Evolutionary conservation across 2,329 filamentous ascomycete species (phyloP).

Genomic region (Phialophora chinensis): DNA sequence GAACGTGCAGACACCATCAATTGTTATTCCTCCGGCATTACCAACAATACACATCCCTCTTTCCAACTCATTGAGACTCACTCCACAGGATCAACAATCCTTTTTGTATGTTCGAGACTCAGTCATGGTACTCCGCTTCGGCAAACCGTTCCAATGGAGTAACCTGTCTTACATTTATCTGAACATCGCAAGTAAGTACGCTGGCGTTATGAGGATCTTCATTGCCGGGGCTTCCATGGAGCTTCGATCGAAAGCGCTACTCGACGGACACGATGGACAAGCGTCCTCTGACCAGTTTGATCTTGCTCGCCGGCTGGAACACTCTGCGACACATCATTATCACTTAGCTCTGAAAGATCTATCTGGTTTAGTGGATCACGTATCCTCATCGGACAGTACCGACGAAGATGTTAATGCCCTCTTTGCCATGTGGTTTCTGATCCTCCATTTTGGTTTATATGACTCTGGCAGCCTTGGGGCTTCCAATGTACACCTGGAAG

Average conservation of each 20-base stretch:
- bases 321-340: slow-evolving; percentile 42
- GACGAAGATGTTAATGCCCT: slow-evolving; percentile 45
- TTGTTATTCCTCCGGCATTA: slow-evolving; percentile 15
- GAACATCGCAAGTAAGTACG: slow-evolving; percentile 45
- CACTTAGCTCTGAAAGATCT: slow-evolving; percentile 46
- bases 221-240: slow-evolving; percentile 47
- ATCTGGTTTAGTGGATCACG: slow-evolving; percentile 42
- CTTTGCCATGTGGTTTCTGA: slow-evolving; percentile 47
- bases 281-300: slow-evolving; percentile 41
- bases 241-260: slow-evolving; percentile 45
- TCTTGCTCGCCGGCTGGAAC: slow-evolving; percentile 30
- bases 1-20: neutral
- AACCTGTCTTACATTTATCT: slow-evolving; percentile 47
- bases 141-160: slow-evolving; percentile 49
- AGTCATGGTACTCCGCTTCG: slow-evolving; percentile 45
- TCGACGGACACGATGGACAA: slow-evolving; percentile 40
- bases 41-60: slow-evolving; percentile 39
- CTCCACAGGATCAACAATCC: slow-evolving; percentile 45
- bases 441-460: slow-evolving; percentile 47
- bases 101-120: slow-evolving; percentile 47
- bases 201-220: slow-evolving; percentile 51
- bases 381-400: slow-evolving; percentile 42
- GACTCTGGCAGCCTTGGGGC: slow-evolving; percentile 36
- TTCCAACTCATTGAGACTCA: slow-evolving; percentile 46
- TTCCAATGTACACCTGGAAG: slow-evolving; percentile 47